Base-by-base conservation (phyloP, 2,329 filamentous ascomycete species). In the Hyphodiscus sp. region DNA sequence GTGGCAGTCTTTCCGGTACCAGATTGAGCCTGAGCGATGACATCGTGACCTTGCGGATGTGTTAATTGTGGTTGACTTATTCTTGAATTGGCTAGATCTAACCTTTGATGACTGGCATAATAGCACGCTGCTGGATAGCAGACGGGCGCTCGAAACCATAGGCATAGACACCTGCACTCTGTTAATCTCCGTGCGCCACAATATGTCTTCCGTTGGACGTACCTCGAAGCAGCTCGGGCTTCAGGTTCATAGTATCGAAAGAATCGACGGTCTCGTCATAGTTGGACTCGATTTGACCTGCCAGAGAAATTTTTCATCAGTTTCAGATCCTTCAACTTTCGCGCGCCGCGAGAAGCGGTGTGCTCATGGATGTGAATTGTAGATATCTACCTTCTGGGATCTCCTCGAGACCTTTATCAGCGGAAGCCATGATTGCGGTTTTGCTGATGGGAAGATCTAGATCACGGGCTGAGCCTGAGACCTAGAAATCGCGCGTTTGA, bases 41-140 rank as follows among this genome's bases (percentile, higher is more conserved):
- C 94, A 85, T 99, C 94, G 82, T 92, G 91, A 68, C 91, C 89
- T 90, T 68, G 57, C 13, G 47, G 52, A 54, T 41, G 29, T 54
- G 50, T 67, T 61, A 64, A 58, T 52, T 20, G 57, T 23, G 41
- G 43, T 19, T 55, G 49, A 52, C 49, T 50, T 45, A 8, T 45
- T 46, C 45, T 42, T 53, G 20, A 10, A 50, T 42, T 16, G 44
- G 11, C 4, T 44, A 51, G 53, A 51, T 74, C 86, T 74, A 79
- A 94, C 89, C 91, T 85, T 97, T 96, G 82, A 99, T 97, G 73
- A 99, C 94, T 71, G 94, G 95, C 88, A 97, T 95, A 77, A 99
- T 99, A 68, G 94, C 94, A 73, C 95, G 92, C 87, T 96, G 91
- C 87, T 99, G 94, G 69, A 99, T 99, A 74, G 94, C 92, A 78